These are phyloP conservation scores for Acer campestre DNA, from an alignment of 345 rosid species.

Conservation along the genomic window DNA sequence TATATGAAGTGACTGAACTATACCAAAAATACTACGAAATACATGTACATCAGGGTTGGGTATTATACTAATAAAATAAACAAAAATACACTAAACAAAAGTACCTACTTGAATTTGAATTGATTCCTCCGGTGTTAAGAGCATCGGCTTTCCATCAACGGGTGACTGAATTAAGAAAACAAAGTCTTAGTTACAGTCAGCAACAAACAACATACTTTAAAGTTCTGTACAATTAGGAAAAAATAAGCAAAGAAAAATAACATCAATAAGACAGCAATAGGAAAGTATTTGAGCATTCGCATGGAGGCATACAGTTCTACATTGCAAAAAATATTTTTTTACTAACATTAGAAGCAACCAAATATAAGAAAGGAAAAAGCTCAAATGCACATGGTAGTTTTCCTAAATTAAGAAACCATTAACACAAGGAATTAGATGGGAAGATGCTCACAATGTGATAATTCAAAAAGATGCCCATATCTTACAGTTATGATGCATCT, in stretches of 20 bases:
- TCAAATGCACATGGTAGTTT: neutral
- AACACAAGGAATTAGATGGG: neutral
- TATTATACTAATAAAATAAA: neutral
- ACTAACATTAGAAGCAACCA: neutral
- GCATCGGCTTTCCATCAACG: conserved; percentile 82
- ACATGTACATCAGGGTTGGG: neutral
- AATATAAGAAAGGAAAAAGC: neutral
- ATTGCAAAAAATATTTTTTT: neutral
- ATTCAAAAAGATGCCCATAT: neutral
- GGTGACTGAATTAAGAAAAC: conserved; percentile 63
- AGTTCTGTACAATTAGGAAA: conserved; percentile 6
- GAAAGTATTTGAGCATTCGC: neutral
- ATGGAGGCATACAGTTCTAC: neutral
- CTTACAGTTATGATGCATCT: neutral
- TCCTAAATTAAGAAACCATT: neutral
- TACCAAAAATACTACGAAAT: neutral
- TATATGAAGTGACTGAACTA: neutral
- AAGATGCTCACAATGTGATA: neutral
- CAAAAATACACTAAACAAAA: neutral
- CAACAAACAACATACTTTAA: conserved; percentile 8
- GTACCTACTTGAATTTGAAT: conserved; percentile 74
- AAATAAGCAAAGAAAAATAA: conserved; percentile 3
- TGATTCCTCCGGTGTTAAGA: conserved; percentile 84
- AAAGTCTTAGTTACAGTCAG: conserved; percentile 24
- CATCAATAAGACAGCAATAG: neutral